Evolutionary conservation across 2,329 filamentous ascomycete genomes (phyloP).

Genomic region (Neocucurbitaria cava): DNA sequence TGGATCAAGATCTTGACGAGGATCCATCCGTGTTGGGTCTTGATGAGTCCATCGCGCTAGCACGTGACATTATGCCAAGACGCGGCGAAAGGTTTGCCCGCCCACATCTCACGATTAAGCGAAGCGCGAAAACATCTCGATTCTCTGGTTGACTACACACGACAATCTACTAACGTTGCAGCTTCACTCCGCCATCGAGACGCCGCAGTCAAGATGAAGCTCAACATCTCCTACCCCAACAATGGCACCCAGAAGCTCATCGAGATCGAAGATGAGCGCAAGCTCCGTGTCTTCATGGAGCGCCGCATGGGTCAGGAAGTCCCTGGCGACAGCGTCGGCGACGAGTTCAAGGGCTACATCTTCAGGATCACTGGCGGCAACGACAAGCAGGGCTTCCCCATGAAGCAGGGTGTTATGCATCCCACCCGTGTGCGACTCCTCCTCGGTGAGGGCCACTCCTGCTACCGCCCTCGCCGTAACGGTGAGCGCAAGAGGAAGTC

Average conservation of each 20-base stretch:
- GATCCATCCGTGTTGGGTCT: neutral
- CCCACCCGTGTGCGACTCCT: constrained; percentile 98
- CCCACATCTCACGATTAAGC: neutral
- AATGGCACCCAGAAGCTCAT: constrained; percentile 99
- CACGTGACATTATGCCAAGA: constrained; percentile 12
- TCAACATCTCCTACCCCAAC: constrained; percentile 89
- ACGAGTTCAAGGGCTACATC: constrained; percentile 99
- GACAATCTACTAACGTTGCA: constrained; percentile 48
- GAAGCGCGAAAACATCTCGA: constrained; percentile 11
- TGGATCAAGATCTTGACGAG: too few species aligned
- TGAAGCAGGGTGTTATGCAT: constrained; percentile 99
- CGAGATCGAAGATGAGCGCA: constrained; percentile 99
- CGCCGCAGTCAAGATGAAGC: constrained; percentile 69
- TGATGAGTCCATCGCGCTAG: constrained; percentile 1
- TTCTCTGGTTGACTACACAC: constrained; percentile 20
- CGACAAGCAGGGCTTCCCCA: constrained; percentile 99
- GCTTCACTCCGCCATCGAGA: constrained; percentile 41
- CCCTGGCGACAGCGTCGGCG: constrained; percentile 90
- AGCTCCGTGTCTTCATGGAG: constrained; percentile 98
- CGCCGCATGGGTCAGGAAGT: constrained; percentile 96
- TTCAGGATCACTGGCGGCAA: constrained; percentile 99
- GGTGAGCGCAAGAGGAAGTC: constrained; percentile 99
- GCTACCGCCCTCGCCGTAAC: constrained; percentile 97
- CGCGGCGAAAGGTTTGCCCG: neutral
- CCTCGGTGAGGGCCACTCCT: constrained; percentile 95